These are phyloP conservation scores for Fraxinus latifolia DNA, from an alignment of 305 asterid species.

Conservation along the genomic window DNA sequence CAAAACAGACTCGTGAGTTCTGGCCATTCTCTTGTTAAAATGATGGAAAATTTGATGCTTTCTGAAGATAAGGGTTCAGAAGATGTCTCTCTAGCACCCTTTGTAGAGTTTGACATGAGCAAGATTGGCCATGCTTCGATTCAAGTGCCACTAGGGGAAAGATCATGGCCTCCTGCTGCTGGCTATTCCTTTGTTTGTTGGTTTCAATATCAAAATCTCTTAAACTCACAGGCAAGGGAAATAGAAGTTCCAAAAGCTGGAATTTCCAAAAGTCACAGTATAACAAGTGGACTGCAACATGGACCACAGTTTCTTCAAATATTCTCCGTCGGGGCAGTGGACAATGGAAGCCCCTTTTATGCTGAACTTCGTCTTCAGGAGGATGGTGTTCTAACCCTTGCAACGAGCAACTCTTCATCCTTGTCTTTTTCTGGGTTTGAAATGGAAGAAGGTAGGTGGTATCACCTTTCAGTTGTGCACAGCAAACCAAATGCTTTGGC, in stretches of 20 bases:
- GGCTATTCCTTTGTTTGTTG: constrained; percentile 98
- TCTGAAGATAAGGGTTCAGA: constrained; percentile 75
- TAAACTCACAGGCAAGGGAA: constrained; percentile 65
- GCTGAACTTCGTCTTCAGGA: constrained; percentile 92
- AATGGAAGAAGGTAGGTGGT: constrained; percentile 98
- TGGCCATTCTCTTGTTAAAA: constrained; percentile 76
- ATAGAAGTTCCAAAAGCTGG: constrained; percentile 63
- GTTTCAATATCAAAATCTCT: constrained; percentile 82
- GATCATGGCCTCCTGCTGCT: constrained; percentile 99
- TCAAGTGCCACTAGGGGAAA: constrained; percentile 98
- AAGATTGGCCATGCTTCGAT: constrained; percentile 90
- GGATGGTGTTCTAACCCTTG: constrained; percentile 83
- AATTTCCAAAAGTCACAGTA: constrained; percentile 47
- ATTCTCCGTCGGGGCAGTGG: constrained; percentile 92
- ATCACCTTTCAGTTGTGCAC: constrained; percentile 98
- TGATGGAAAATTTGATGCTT: constrained; percentile 88
- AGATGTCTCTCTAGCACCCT: constrained; percentile 90
- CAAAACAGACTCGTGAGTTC: constrained; percentile 70
- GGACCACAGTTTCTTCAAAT: constrained; percentile 65
- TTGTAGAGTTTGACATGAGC: constrained; percentile 96
- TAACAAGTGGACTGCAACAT: constrained; percentile 46
- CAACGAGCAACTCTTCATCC: constrained; percentile 93
- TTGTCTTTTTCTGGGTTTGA: constrained; percentile 87
- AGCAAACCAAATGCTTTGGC: constrained; percentile 99
- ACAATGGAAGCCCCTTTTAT: constrained; percentile 60